Percentiles rank a stretch among this genome's conserved stretches.
These are phyloP conservation scores for Aspergillus hortae DNA, from an alignment of 2,329 filamentous ascomycete genomes.

Conservation along the genomic window DNA sequence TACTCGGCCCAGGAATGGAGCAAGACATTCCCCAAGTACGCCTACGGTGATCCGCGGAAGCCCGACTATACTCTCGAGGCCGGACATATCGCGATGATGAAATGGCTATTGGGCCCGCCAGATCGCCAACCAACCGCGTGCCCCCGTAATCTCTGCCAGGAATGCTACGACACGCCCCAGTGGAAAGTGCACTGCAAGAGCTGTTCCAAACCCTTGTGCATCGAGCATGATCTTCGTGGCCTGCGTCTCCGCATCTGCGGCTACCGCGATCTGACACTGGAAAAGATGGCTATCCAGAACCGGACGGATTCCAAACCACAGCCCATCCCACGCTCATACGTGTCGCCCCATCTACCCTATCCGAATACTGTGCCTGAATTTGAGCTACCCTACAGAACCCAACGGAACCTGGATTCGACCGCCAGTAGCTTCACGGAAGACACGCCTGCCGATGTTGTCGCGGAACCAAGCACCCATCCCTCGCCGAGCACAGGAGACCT, in stretches of 20 bases:
- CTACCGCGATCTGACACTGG: slow-evolving; percentile 52
- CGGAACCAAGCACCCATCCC: slow-evolving; percentile 20
- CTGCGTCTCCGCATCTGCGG: slow-evolving; percentile 57
- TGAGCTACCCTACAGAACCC: slow-evolving; percentile 28
- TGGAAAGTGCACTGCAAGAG: slow-evolving; percentile 59
- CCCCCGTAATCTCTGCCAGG: slow-evolving; percentile 55
- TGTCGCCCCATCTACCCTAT: slow-evolving; percentile 9
- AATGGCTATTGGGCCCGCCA: slow-evolving; percentile 47
- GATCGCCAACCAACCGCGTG: slow-evolving; percentile 46
- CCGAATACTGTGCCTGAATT: slow-evolving; percentile 18
- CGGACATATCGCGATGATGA: slow-evolving; percentile 42
- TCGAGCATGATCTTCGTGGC: slow-evolving; percentile 57
- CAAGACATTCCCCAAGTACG: slow-evolving; percentile 39
- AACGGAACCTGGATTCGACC: slow-evolving; percentile 27
- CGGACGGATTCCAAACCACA: slow-evolving; percentile 15
- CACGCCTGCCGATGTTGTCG: slow-evolving; percentile 23
- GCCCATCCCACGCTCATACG: slow-evolving; percentile 2
- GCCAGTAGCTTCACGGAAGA: slow-evolving; percentile 36
- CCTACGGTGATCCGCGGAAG: slow-evolving; percentile 36
- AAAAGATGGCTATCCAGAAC: slow-evolving; percentile 43
- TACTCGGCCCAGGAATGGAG: slow-evolving; percentile 43
- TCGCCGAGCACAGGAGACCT: slow-evolving; percentile 17
- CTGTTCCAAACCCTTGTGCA: slow-evolving; percentile 56
- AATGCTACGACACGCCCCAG: slow-evolving; percentile 55
- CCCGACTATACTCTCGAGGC: slow-evolving; percentile 39